Evolutionary conservation across 352 stramenopile genomes (phyloP).

Genomic region (Globisporangium megalacanthum): DNA sequence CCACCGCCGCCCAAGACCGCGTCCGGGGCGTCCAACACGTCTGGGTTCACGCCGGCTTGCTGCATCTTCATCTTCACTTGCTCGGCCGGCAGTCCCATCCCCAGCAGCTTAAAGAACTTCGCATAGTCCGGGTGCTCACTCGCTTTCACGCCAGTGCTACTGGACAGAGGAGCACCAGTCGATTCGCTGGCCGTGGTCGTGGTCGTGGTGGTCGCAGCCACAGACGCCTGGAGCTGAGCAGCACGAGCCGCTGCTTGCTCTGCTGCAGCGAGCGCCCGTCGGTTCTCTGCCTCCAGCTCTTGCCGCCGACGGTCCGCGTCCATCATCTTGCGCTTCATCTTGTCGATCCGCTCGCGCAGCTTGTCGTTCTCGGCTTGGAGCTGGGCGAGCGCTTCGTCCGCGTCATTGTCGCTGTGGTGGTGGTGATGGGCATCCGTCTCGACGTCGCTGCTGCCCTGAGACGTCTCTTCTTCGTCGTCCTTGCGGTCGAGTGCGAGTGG

Average conservation of each 20-base stretch:
- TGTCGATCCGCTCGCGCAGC: slow-evolving; percentile 60
- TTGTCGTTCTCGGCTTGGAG: slow-evolving; percentile 79
- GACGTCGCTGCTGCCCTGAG: slow-evolving; percentile 17
- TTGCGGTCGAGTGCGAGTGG: slow-evolving; percentile 28
- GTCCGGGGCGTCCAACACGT: slow-evolving; percentile 64
- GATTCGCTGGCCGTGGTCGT: slow-evolving; percentile 10
- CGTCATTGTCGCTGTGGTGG: slow-evolving; percentile 10
- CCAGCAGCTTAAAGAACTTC: slow-evolving; percentile 83
- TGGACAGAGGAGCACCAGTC: slow-evolving; percentile 12
- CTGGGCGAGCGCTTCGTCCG: slow-evolving; percentile 29
- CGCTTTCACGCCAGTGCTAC: slow-evolving; percentile 32
- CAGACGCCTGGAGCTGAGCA: slow-evolving; percentile 5
- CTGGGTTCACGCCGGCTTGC: slow-evolving; percentile 56
- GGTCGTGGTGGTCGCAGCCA: slow-evolving; percentile 3
- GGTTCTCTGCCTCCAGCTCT: slow-evolving; percentile 51
- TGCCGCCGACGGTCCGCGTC: slow-evolving; percentile 46
- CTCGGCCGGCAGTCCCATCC: slow-evolving; percentile 71
- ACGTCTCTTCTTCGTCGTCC: slow-evolving; percentile 30
- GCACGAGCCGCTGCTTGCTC: slow-evolving; percentile 5
- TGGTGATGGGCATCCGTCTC: background rate
- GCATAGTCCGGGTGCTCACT: slow-evolving; percentile 71
- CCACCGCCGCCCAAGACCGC: slow-evolving; percentile 46
- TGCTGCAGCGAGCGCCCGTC: slow-evolving; percentile 17
- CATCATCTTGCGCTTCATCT: slow-evolving; percentile 62
- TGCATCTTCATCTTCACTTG: slow-evolving; percentile 88